Evolutionary conservation across 345 rosid species (phyloP).

Genomic region (Pugionium cornutum): DNA sequence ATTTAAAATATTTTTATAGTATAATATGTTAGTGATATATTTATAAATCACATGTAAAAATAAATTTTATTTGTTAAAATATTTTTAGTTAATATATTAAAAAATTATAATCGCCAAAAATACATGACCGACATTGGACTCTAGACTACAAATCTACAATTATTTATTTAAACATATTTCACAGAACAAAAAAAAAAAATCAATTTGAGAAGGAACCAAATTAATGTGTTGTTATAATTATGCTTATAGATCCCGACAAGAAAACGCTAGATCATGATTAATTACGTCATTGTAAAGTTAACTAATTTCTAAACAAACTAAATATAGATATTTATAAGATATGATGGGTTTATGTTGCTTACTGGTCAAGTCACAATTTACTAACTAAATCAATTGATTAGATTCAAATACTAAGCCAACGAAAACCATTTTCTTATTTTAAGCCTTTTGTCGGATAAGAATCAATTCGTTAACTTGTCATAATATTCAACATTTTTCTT

Average conservation of each 20-base stretch:
- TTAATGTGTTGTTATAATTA: conserved; percentile 35
- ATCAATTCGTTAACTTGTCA: conserved; percentile 35
- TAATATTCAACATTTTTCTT: not conserved
- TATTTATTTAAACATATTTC: conserved; percentile 6
- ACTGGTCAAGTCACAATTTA: conserved; percentile 27
- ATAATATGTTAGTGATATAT: too few relatives aligned
- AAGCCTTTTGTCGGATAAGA: conserved; percentile 28
- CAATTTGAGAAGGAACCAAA: conserved; percentile 36
- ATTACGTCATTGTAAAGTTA: conserved; percentile 23
- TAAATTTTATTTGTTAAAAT: too few relatives aligned
- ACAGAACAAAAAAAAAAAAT: conserved; percentile 18
- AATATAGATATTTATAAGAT: too few relatives aligned
- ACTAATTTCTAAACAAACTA: not conserved
- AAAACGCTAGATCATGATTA: conserved; percentile 40
- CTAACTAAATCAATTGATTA: conserved; percentile 18
- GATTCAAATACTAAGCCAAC: conserved; percentile 20
- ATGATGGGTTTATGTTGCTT: conserved; percentile 29
- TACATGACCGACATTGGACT: conserved; percentile 17
- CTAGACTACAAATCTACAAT: conserved; percentile 10
- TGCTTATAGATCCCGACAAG: conserved; percentile 39
- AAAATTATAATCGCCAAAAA: conserved; percentile 5
- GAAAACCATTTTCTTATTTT: conserved; percentile 26
- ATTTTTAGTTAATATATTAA: too few relatives aligned
- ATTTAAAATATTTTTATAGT: too few relatives aligned
- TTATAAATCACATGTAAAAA: too few relatives aligned